Evolutionary conservation across 2,329 filamentous ascomycete species (phyloP).

Genomic region (Ceratocystis lukuohia): DNA sequence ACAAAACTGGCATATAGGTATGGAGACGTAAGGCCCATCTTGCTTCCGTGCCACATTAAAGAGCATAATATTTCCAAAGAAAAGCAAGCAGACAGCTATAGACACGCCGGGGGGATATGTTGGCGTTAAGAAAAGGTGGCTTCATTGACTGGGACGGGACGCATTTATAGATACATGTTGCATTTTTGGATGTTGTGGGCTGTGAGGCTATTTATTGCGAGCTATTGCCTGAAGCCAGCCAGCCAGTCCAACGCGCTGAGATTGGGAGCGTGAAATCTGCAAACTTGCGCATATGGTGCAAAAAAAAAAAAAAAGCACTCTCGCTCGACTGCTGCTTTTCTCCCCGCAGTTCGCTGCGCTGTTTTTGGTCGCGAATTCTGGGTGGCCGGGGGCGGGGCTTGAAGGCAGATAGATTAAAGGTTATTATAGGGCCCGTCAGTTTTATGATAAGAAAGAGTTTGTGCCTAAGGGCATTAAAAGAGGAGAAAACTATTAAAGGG

Average conservation of each 20-base stretch:
- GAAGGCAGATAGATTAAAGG: not conserved
- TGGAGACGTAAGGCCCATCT: not conserved
- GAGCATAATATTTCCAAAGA: not conserved
- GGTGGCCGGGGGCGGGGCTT: not conserved
- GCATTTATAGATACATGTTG: not conserved
- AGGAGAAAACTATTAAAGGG: not conserved
- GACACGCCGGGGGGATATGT: not conserved
- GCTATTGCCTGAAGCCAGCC: not conserved
- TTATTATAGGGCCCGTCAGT: not conserved
- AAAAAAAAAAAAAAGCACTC: not conserved
- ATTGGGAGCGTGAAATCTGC: not conserved
- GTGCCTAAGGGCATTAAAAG: not conserved
- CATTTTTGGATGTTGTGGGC: not conserved
- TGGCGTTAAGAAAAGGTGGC: not conserved
- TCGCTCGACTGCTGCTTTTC: not conserved
- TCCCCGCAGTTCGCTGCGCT: not conserved
- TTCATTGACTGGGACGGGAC: not conserved
- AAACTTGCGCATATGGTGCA: not conserved
- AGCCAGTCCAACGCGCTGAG: not conserved
- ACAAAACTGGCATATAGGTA: slow-evolving; percentile 3
- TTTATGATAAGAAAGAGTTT: not conserved
- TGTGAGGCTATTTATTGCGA: not conserved
- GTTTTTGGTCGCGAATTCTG: not conserved
- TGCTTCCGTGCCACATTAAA: slow-evolving; percentile 3
- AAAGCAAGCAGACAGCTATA: not conserved